These are phyloP conservation scores for Hemileia vastatrix DNA, from an alignment of 1,284 basidiomycete species.

Conservation along the genomic window DNA sequence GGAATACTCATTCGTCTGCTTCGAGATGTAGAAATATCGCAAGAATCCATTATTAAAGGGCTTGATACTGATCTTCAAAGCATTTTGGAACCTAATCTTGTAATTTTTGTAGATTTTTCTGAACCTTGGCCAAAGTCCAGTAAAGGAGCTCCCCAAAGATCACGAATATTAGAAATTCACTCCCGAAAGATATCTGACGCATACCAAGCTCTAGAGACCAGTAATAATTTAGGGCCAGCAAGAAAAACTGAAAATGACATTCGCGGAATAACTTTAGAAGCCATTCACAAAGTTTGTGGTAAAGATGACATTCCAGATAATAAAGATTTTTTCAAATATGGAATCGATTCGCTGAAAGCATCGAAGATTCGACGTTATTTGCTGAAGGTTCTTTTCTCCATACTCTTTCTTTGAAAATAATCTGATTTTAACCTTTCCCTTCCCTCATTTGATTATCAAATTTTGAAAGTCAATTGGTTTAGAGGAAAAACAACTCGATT, in stretches of 20 bases:
- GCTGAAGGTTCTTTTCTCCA: conserved; percentile 48
- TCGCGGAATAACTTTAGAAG: conserved; percentile 33
- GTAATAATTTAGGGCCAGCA: too few relatives aligned
- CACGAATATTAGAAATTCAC: neutral
- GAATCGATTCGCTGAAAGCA: conserved; percentile 55
- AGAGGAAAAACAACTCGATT: conserved; percentile 31
- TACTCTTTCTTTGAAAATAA: conserved; percentile 34
- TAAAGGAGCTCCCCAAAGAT: neutral
- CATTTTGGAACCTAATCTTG: too few relatives aligned
- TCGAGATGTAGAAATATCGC: conserved; percentile 45
- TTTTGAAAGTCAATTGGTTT: conserved; percentile 28
- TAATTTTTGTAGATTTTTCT: neutral
- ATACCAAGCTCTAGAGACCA: too few relatives aligned
- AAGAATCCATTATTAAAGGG: conserved; percentile 21
- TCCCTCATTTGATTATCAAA: neutral
- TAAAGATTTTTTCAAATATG: conserved; percentile 46
- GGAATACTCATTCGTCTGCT: conserved; percentile 26
- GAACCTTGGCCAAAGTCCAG: neutral
- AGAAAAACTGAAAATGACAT: conserved; percentile 33
- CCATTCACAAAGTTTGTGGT: conserved; percentile 26
- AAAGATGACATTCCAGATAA: conserved; percentile 43
- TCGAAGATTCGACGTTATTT: conserved; percentile 52
- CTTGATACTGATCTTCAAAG: conserved; percentile 3
- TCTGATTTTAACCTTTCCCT: conserved; percentile 12
- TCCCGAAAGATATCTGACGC: neutral